Conservation (phyloP, 345 rosid species). For the Hirschfeldia incana region DNA sequence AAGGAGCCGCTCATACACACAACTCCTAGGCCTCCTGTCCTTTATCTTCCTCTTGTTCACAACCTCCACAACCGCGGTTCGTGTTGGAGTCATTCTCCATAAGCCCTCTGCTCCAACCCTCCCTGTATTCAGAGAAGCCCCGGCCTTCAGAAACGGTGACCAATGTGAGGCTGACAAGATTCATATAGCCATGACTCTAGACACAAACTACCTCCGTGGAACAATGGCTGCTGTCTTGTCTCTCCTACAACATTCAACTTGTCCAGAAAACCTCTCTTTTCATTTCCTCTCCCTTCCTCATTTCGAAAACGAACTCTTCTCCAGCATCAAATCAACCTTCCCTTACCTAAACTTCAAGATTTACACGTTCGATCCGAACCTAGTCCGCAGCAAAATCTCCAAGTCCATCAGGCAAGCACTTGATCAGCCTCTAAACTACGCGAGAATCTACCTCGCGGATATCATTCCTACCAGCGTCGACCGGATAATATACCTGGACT, state of each 20-base stretch:
- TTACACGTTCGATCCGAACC: conserved; percentile 51
- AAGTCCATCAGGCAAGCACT: conserved; percentile 61
- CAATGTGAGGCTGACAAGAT: conserved; percentile 45
- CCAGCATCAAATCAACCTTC: conserved; percentile 54
- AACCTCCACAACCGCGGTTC: conserved; percentile 40
- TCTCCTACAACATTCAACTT: conserved; percentile 55
- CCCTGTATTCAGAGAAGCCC: conserved; percentile 55
- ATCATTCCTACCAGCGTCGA: conserved; percentile 45
- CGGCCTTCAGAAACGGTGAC: conserved; percentile 55
- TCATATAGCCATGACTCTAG: conserved; percentile 67
- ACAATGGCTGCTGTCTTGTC: conserved; percentile 72
- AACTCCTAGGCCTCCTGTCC: conserved; percentile 68
- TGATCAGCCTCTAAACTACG: conserved; percentile 66
- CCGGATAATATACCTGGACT: conserved; percentile 60
- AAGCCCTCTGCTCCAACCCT: conserved; percentile 41
- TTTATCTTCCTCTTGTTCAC: conserved; percentile 47
- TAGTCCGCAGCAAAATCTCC: conserved; percentile 58
- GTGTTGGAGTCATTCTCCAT: conserved; percentile 40
- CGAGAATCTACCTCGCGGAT: conserved; percentile 65
- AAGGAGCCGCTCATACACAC: conserved; percentile 44
- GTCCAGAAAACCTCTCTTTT: conserved; percentile 63
- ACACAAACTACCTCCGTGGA: conserved; percentile 67
- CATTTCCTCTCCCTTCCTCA: conserved; percentile 60
- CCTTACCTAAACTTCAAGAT: conserved; percentile 59
- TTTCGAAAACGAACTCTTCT: conserved; percentile 43